Conservation (phyloP, 495 filamentous ascomycete genomes). For the Thermothielavioides terrestris region DNA sequence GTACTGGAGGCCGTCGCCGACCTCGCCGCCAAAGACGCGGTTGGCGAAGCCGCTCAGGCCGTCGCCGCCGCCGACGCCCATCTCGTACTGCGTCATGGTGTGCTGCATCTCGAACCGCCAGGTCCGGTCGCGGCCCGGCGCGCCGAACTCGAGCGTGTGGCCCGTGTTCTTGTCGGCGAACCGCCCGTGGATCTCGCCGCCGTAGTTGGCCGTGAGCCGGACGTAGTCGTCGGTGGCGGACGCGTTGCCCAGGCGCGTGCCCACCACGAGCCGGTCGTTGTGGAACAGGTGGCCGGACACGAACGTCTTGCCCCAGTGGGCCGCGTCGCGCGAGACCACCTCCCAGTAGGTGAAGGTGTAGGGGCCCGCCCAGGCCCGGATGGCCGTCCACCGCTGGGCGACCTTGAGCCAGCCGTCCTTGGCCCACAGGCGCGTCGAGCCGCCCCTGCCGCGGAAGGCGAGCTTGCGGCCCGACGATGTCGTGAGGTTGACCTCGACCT, state of each 20-base stretch:
- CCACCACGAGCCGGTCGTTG: neutral
- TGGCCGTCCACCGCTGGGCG: neutral
- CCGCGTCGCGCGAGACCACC: neutral
- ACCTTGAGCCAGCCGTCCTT: neutral
- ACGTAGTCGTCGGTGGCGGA: neutral
- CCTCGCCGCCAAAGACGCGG: neutral
- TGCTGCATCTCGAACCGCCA: neutral
- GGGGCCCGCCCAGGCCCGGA: neutral
- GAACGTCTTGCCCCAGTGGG: neutral
- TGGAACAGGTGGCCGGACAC: neutral
- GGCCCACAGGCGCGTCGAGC: neutral
- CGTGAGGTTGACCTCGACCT: neutral
- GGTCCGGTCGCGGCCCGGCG: neutral
- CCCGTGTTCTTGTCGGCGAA: neutral
- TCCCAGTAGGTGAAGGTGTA: neutral
- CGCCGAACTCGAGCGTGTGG: neutral
- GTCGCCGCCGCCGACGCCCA: neutral
- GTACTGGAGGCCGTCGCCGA: neutral
- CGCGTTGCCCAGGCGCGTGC: neutral
- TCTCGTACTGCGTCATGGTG: neutral
- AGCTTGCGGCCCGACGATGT: neutral
- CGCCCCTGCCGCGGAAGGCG: neutral
- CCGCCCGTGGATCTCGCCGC: neutral
- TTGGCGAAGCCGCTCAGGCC: neutral
- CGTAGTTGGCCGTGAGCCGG: neutral